Evolutionary conservation across 345 rosid genomes (phyloP).

Genomic region (Eucalyptus dawsonii): DNA sequence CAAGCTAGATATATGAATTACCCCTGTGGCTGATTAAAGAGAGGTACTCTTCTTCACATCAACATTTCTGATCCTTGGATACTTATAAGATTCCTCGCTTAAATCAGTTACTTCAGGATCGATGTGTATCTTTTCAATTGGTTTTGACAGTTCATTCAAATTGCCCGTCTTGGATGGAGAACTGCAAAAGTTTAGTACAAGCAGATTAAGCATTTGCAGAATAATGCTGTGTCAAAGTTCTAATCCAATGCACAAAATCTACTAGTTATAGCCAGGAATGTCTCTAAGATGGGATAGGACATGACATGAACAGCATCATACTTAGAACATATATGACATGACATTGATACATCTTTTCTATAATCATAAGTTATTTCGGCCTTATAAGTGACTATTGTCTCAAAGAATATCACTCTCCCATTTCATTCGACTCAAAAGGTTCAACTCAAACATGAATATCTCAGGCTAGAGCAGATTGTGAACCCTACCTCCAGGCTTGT

Average conservation of each 20-base stretch:
- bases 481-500: not conserved
- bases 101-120: not conserved
- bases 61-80: slow-evolving; percentile 10
- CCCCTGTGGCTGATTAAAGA: slow-evolving; percentile 19
- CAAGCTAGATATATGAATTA: slow-evolving; percentile 25
- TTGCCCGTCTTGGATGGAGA: not conserved
- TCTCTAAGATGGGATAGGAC: not conserved
- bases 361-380: not conserved
- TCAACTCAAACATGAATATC: not conserved
- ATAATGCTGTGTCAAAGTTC: not conserved
- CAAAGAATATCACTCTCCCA: too few species aligned
- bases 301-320: not conserved
- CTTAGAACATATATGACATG: not conserved
- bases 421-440: not conserved
- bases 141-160: not conserved
- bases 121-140: not conserved
- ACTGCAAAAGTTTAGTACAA: not conserved
- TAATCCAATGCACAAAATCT: not conserved
- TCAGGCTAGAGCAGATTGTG: not conserved
- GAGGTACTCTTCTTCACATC: slow-evolving; percentile 8
- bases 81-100: slow-evolving; percentile 12
- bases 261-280: not conserved
- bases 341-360: not conserved
- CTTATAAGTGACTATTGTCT: not conserved
- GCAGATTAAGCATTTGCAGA: not conserved